Conservation (phyloP, 2,329 filamentous ascomycete species). For the Metarhizium anisopliae region DNA sequence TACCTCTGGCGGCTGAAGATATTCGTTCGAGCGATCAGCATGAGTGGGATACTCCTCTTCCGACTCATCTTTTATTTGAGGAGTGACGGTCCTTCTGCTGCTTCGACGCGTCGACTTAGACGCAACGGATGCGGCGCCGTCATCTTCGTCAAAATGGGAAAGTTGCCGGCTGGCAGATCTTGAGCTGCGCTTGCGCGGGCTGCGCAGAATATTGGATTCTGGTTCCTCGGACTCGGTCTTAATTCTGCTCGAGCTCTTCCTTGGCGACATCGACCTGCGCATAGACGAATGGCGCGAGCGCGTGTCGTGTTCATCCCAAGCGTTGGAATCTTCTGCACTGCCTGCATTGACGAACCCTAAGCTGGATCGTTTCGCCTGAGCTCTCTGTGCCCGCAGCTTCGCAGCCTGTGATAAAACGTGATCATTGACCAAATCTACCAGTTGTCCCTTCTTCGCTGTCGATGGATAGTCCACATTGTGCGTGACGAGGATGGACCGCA, state of each 20-base stretch:
- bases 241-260: constrained; percentile 43
- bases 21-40: constrained; percentile 47
- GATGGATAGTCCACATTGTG: constrained; percentile 81
- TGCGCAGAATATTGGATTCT: constrained; percentile 27
- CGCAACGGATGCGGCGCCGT: constrained; percentile 27
- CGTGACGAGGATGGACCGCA: constrained; percentile 84
- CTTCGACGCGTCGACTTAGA: constrained; percentile 36
- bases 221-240: constrained; percentile 43
- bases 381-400: constrained; percentile 65
- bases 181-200: constrained; percentile 45
- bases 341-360: constrained; percentile 68
- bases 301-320: constrained; percentile 51
- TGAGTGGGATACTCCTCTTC: constrained; percentile 28
- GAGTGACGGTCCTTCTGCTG: constrained; percentile 40
- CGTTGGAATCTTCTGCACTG: constrained; percentile 56
- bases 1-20: constrained; percentile 23
- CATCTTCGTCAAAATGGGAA: constrained; percentile 39
- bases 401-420: constrained; percentile 70
- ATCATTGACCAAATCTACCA: constrained; percentile 75
- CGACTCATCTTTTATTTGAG: constrained; percentile 45
- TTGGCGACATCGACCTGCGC: constrained; percentile 45
- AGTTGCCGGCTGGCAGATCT: constrained; percentile 47
- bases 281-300: constrained; percentile 38
- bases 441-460: constrained; percentile 82
- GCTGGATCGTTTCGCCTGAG: constrained; percentile 76